Base-by-base conservation (phyloP, 768 basidiomycete species). In the Trametes meyenii region DNA sequence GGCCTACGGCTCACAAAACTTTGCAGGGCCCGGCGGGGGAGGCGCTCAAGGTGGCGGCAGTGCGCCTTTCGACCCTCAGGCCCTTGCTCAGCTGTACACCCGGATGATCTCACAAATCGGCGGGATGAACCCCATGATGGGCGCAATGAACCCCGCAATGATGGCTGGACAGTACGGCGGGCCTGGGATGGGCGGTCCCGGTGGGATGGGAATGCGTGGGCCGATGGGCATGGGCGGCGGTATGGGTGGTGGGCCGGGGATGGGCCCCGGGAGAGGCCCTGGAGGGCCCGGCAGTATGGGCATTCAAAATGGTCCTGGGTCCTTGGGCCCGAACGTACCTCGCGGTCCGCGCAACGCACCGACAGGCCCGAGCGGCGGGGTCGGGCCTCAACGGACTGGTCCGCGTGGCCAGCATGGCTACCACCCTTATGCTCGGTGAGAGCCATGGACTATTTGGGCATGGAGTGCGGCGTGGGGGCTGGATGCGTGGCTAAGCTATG, bases 81-180 rank as follows among this genome's bases (percentile, higher is more conserved):
- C 92, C 1, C 87, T 98, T 71, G 94, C 94, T 0, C 85, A 89
- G 58, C 86, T 98, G 61, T 98, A 97, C 76, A 93, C 95, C 38
- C 89, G 94, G 63, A 98, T 98, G 96, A 89, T 93, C 81, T 87
- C 89, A 71, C 89, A 92, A 78, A 84, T 90, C 50, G 83, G 85
- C 39, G 74, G 73, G 23, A 77, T 78, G 73, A 74, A 83, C 69
- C 81, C 82, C 3, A 83, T 80, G 71, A 86, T 69, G 66, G 67
- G 67, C 36, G 68, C 55, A 4, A 64, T 70, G 40, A 68, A 68
- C 62, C 64, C 83, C 66, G 81, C 82, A 5, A 82, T 79, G 70
- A 82, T 83, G 79, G 81, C 78, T 13, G 79, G 78, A 5, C 77
- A 76, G 75, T 74, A 70, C 44, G 74, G 71, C 17, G 71, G 68